Conservation (phyloP, 2,329 filamentous ascomycete species). For the Verticillium nubilum region DNA sequence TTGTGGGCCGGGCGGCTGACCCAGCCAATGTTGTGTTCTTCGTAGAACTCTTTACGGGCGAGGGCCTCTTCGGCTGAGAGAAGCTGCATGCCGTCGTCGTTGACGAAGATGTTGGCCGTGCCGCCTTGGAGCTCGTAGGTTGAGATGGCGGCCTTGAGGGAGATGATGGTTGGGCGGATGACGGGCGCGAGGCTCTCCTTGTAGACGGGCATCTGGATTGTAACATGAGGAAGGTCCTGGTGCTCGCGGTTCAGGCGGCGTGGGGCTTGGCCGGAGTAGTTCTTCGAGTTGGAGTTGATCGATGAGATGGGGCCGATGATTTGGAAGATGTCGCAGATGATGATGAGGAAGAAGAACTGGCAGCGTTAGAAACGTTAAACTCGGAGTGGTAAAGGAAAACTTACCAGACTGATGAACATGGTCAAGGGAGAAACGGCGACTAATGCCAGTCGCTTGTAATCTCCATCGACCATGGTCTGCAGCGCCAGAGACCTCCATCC, state of each 20-base stretch:
- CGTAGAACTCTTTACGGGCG: conserved; percentile 48
- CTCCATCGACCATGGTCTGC: conserved; percentile 46
- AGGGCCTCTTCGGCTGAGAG: conserved; percentile 42
- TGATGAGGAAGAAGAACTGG: conserved; percentile 38
- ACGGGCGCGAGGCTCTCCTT: conserved; percentile 31
- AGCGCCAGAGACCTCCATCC: conserved; percentile 52
- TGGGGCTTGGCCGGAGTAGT: conserved; percentile 34
- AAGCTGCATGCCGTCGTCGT: conserved; percentile 64
- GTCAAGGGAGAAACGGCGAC: conserved; percentile 45
- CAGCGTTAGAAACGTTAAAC: neutral
- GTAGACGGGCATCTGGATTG: conserved; percentile 40
- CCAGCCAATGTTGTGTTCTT: conserved; percentile 53
- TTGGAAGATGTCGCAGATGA: conserved; percentile 33
- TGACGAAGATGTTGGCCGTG: conserved; percentile 62
- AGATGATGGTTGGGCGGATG: conserved; percentile 43
- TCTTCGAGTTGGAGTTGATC: conserved; percentile 35
- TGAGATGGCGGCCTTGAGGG: conserved; percentile 42
- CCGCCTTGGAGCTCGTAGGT: conserved; percentile 52
- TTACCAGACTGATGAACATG: conserved; percentile 50
- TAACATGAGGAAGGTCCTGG: conserved; percentile 32
- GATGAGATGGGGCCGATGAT: conserved; percentile 43
- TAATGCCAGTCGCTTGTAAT: conserved; percentile 49
- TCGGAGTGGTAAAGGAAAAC: conserved; percentile 6
- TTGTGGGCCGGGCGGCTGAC: conserved; percentile 47
- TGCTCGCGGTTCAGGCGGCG: conserved; percentile 22